Percentiles rank a stretch among this genome's conserved stretches.
Evolutionary conservation across 1,139 yeast genomes (phyloP).

Genomic region (Lodderomyces beijingensis): DNA sequence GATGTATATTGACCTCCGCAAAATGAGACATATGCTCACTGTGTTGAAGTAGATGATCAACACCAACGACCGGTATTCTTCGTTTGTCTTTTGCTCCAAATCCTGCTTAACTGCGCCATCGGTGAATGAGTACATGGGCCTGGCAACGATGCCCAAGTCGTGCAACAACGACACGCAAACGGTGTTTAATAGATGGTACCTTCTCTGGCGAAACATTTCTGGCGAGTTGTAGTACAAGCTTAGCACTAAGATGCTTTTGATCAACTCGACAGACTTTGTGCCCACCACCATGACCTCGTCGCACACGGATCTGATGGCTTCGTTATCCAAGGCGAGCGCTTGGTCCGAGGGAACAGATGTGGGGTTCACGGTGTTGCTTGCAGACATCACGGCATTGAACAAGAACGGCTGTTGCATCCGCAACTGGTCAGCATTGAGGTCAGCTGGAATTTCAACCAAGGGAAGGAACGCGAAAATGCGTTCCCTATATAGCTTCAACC

Average conservation of each 20-base stretch:
- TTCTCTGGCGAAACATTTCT: constrained; percentile 72
- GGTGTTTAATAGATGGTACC: constrained; percentile 66
- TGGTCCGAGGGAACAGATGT: constrained; percentile 22
- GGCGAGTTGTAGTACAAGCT: constrained; percentile 83
- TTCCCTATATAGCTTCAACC: constrained; percentile 41
- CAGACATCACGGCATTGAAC: constrained; percentile 62
- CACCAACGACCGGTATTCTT: constrained; percentile 35
- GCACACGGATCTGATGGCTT: constrained; percentile 54
- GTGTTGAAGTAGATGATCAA: constrained; percentile 47
- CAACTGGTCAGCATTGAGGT: constrained; percentile 43
- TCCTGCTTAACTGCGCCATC: constrained; percentile 28
- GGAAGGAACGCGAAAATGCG: constrained; percentile 45
- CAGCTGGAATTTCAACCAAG: constrained; percentile 47
- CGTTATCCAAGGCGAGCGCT: constrained; percentile 46
- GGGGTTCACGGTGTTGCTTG: constrained; percentile 44
- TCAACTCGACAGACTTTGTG: constrained; percentile 64
- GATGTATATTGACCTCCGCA: constrained; percentile 49
- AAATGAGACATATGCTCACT: constrained; percentile 50
- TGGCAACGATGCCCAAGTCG: constrained; percentile 70
- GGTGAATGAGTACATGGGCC: constrained; percentile 34
- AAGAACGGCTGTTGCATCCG: constrained; percentile 53
- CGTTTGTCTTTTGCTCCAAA: constrained; percentile 9
- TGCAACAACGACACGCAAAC: constrained; percentile 67
- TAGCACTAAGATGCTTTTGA: constrained; percentile 57
- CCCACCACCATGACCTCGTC: constrained; percentile 68